Percentiles rank a stretch among this genome's conserved stretches.
Evolutionary conservation across 176 grass and related monocot genomes (phyloP).

Genomic region (Oryza nivara): DNA sequence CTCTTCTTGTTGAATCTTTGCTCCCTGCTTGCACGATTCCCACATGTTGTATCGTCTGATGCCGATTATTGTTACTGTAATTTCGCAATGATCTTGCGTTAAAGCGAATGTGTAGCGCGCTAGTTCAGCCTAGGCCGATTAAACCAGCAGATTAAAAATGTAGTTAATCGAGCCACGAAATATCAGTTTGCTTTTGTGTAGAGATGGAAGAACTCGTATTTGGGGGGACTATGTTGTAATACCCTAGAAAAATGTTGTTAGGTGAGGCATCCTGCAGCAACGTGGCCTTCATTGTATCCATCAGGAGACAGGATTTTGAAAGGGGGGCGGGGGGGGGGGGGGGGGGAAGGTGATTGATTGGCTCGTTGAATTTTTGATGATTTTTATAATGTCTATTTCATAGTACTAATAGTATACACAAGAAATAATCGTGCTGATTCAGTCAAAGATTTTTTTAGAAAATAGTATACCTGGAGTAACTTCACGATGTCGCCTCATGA

Average conservation of each 20-base stretch:
- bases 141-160: background rate
- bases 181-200: background rate
- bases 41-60: background rate
- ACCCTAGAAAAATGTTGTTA: background rate
- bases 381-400: background rate
- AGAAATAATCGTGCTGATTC: background rate
- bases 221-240: background rate
- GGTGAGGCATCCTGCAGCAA: background rate
- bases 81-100: background rate
- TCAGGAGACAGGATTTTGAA: background rate
- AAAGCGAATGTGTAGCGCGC: background rate
- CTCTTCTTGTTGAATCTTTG: background rate
- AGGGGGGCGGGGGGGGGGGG: background rate
- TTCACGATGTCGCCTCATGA: background rate
- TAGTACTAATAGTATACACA: background rate
- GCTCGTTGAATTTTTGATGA: background rate
- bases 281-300: conserved; percentile 4
- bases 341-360: background rate
- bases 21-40: background rate
- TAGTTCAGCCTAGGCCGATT: no score
- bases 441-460: background rate
- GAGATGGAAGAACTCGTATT: background rate
- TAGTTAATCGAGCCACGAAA: background rate
- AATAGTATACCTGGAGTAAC: background rate
- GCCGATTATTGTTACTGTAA: background rate